Conservation (phyloP, 257 asterid genomes). For the Penstemon eatonii region DNA sequence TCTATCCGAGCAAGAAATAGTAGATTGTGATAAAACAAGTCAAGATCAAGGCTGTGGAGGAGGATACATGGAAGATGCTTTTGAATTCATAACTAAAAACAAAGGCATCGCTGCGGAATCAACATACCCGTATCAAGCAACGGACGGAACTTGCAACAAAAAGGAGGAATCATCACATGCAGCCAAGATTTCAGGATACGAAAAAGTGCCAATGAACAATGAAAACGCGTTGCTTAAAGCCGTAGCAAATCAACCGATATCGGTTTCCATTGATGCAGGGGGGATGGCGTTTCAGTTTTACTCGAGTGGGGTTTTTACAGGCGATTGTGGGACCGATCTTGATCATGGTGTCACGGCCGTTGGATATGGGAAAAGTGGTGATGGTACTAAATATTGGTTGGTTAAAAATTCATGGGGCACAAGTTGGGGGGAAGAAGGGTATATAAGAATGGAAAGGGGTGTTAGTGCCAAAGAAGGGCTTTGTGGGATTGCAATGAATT, state of each 20-base stretch:
- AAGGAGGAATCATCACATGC: slow-evolving; percentile 24
- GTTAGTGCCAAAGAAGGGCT: no score
- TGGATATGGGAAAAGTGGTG: slow-evolving; percentile 27
- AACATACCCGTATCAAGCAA: slow-evolving; percentile 35
- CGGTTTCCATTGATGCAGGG: slow-evolving; percentile 46
- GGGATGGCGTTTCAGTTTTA: slow-evolving; percentile 36
- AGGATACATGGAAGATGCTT: slow-evolving; percentile 42
- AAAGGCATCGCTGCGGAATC: slow-evolving; percentile 37
- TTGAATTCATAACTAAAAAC: slow-evolving; percentile 33
- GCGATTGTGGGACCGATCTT: slow-evolving; percentile 35
- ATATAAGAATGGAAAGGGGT: no score
- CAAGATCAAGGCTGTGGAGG: slow-evolving; percentile 41
- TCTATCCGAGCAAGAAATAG: slow-evolving; percentile 39
- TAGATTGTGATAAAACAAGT: slow-evolving; percentile 39
- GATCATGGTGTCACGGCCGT: slow-evolving; percentile 40
- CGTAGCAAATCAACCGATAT: slow-evolving; percentile 40
- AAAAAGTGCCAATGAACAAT: slow-evolving; percentile 34
- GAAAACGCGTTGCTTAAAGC: slow-evolving; percentile 36
- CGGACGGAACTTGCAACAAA: slow-evolving; percentile 31
- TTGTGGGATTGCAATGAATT: no score
- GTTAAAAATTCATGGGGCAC: slow-evolving; percentile 44
- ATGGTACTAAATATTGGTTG: slow-evolving; percentile 39
- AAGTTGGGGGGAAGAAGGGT: no score
- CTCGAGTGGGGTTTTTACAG: slow-evolving; percentile 32
- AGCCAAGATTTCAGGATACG: slow-evolving; percentile 32